Conservation (phyloP, 192 early-diverging fungal genomes). For the Borealophlyctis nickersoniae region DNA sequence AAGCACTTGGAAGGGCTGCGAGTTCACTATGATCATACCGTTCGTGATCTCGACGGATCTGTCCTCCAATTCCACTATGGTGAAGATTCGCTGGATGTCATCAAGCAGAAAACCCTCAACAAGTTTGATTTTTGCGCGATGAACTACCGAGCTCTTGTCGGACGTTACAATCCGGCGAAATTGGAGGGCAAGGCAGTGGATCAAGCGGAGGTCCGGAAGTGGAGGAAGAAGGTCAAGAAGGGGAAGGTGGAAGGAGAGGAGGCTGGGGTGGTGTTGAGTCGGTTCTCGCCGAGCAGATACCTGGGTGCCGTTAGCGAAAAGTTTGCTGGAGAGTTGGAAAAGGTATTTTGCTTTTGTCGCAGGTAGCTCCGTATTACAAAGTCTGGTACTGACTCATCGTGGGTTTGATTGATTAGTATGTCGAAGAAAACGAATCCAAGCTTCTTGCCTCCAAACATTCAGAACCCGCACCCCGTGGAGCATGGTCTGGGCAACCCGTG, state of each 20-base stretch:
- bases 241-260: constrained; percentile 14
- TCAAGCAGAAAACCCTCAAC: constrained; percentile 84
- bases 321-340: constrained; percentile 70
- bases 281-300: constrained; percentile 75
- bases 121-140: constrained; percentile 92
- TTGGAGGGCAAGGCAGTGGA: constrained; percentile 62
- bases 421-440: constrained; percentile 70
- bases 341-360: constrained; percentile 23
- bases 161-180: constrained; percentile 73
- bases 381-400: too few relatives aligned
- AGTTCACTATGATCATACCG: constrained; percentile 96
- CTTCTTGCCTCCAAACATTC: constrained; percentile 44
- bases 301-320: constrained; percentile 87
- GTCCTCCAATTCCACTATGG: constrained; percentile 98
- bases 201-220: constrained; percentile 65
- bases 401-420: too few relatives aligned
- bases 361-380: too few relatives aligned
- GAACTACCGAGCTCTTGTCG: constrained; percentile 79
- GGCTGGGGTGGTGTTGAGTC: constrained; percentile 55
- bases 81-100: constrained; percentile 95
- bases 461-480: too few relatives aligned
- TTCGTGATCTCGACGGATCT: constrained; percentile 91
- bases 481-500: constrained; percentile 29
- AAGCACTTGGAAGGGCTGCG: constrained; percentile 95
- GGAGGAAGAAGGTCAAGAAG: constrained; percentile 76